Evolutionary conservation across 1,284 basidiomycete species (phyloP), one percentile per base, ranked within the genome.

Genomic region (Ustilago cynodontis): DNA sequence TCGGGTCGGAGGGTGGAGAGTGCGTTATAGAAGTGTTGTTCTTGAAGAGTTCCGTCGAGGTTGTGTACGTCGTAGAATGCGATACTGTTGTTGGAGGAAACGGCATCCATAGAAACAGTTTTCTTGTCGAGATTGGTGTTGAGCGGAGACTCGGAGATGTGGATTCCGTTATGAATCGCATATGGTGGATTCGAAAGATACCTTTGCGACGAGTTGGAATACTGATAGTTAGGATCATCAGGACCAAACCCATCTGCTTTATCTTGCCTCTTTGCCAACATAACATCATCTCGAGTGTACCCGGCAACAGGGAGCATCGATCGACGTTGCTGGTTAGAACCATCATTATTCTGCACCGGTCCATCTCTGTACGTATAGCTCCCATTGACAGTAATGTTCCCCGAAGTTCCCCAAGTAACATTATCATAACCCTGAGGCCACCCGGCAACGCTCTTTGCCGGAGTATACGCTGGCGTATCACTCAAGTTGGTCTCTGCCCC

Each of bases 361-460:
- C 70, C 70, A 33, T 31, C 22, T n/a, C 52, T 49, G 65, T 64
- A 81, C 10, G 80, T 80, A 35, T 59, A 71, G 16, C 24, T 66
- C 6, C 92, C 92, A 65, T 92, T 90, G 64, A 92, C 88, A 4
- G 91, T 92, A 78, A 92, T 89, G 79, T 93, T 93, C 0, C 92
- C 92, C 62, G 90, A 92, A 29, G 55, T 71, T 5, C 92, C 92
- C 79, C 88, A 92, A 6, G 89, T 82, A 0, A 88, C 88, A 24
- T 89, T 82, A 75, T 92, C 88, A 80, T 93, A 93, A 2, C 86
- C 70, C 90, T 92, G 78, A 1, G 83, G 83, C 78, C 78, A 81
- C 6, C 78, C 78, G 13, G 63, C 53, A 2, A 79, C 69, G 14
- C 59, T 66, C 1, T 78, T 80, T 0, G 78, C 69, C 4, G 73